These are phyloP conservation scores for Curvularia sp. DNA, from an alignment of 2,329 filamentous ascomycete species.

Conservation along the genomic window DNA sequence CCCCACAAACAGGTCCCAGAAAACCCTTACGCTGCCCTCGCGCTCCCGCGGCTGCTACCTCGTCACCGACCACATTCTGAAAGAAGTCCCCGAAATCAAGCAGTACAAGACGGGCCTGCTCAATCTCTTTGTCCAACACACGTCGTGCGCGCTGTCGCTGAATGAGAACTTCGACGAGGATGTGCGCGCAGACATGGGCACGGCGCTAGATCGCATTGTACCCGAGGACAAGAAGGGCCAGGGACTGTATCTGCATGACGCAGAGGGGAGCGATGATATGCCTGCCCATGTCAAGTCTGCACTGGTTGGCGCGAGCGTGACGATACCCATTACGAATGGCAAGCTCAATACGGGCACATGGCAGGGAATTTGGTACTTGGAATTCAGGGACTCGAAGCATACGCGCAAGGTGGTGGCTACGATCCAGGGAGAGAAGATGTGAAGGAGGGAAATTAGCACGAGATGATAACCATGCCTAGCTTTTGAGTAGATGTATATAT, in stretches of 20 bases:
- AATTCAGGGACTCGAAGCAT: slow-evolving; percentile 82
- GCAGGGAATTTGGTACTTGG: slow-evolving; percentile 95
- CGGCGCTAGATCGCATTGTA: slow-evolving; percentile 88
- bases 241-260: slow-evolving; percentile 80
- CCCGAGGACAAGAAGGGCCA: slow-evolving; percentile 70
- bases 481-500: not conserved
- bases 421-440: slow-evolving; percentile 82
- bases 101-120: slow-evolving; percentile 77
- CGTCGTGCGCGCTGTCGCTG: slow-evolving; percentile 84
- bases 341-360: slow-evolving; percentile 74
- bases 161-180: slow-evolving; percentile 92
- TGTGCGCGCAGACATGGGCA: slow-evolving; percentile 92
- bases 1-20: slow-evolving; percentile 76
- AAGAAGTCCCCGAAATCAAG: slow-evolving; percentile 78
- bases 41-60: slow-evolving; percentile 86
- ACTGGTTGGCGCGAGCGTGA: slow-evolving; percentile 86
- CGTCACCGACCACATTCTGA: slow-evolving; percentile 77
- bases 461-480: not conserved
- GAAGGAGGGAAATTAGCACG: slow-evolving; percentile 17
- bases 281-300: slow-evolving; percentile 94
- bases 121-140: slow-evolving; percentile 94
- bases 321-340: slow-evolving; percentile 88
- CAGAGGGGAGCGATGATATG: slow-evolving; percentile 92
- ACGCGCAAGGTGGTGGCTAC: slow-evolving; percentile 85
- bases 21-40: slow-evolving; percentile 79